Base-by-base conservation (phyloP, 768 basidiomycete species). In the Piloderma croceum region DNA sequence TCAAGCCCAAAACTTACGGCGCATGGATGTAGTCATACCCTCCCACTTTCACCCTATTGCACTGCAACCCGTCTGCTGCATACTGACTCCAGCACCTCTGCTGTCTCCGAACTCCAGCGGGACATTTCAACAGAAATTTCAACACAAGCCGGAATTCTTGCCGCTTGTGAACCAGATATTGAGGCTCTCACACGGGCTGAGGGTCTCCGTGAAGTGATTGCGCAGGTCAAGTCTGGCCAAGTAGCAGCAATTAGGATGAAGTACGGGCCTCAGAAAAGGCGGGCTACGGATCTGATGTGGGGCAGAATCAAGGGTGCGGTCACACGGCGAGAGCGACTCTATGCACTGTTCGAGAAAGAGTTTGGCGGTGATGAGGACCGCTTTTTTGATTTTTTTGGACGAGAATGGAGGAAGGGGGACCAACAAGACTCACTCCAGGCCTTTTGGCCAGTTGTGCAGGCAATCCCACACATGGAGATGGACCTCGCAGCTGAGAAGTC, bases 391-490 rank as follows among this genome's bases (percentile, higher is more conserved):
- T 39, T 24, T 13, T 39, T 13, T 27, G 20, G 23, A 20, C 13
- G 22, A n/a, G 23, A 38, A 29, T n/a, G n/a, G n/a, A 20, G n/a
- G 19, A 36, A 17, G 34, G 34, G 20, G 12, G 22, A 33, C 11
- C 7, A 3, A 29, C 21, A 18, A 34, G 12, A 12, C 7, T n/a
- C 17, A 27, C 13, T 15, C n/a, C 35, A 24, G 13, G 22, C 19
- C 23, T 42, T 9, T 24, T 12, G 24, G 13, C 41, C 24, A 24
- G 24, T 42, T n/a, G 36, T 42, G 7, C 22, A 42, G 27, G 41
- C 41, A 24, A 42, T 42, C 20, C 35, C 41, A 6, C 5, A 21
- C 7, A n/a, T 12, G n/a, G 20, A 36, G 4, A 23, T n/a, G 19
- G 41, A 42, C 41, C 21, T 42, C 22, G 15, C 4, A 15, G 34